Conservation (phyloP, 352 stramenopile genomes). For the Phytophthora citrophthora region DNA sequence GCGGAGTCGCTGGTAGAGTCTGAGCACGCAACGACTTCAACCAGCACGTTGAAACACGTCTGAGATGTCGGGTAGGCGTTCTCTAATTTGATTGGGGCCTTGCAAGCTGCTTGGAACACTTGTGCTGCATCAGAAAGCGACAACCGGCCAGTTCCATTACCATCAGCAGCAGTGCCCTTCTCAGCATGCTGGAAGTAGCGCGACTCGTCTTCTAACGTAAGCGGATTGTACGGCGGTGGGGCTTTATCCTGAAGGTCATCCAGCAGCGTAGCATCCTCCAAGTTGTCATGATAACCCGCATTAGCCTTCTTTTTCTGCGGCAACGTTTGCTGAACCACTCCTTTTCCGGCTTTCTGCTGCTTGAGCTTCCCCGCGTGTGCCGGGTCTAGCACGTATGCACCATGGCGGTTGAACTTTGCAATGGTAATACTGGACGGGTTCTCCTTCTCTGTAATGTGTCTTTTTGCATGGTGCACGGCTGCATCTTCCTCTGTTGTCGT, state of each 20-base stretch:
- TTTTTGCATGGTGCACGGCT: constrained; percentile 45
- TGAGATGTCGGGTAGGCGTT: constrained; percentile 62
- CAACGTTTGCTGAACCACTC: constrained; percentile 22
- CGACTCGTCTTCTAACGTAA: constrained; percentile 84
- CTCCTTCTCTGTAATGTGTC: constrained; percentile 45
- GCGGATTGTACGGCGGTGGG: constrained; percentile 68
- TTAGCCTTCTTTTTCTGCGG: constrained; percentile 61
- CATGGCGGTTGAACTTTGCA: constrained; percentile 88
- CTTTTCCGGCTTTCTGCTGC: constrained; percentile 29
- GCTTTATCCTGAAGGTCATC: constrained; percentile 70
- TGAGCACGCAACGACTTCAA: constrained; percentile 70
- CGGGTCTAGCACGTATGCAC: constrained; percentile 82
- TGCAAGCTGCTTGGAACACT: constrained; percentile 56
- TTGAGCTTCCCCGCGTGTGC: constrained; percentile 67
- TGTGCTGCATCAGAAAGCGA: constrained; percentile 40
- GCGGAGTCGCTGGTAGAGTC: constrained; percentile 61
- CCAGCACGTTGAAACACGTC: constrained; percentile 60
- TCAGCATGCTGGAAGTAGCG: constrained; percentile 78
- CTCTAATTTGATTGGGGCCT: constrained; percentile 51
- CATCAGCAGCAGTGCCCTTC: constrained; percentile 29
- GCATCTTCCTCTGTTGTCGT: constrained; percentile 74
- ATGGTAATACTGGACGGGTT: constrained; percentile 75
- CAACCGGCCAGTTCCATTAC: constrained; percentile 25
- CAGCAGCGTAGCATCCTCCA: constrained; percentile 70
- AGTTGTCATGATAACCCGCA: constrained; percentile 51